Evolutionary conservation across 176 grass and related monocot genomes (phyloP).

Genomic region (sorghum (Sorghum bicolor)): DNA sequence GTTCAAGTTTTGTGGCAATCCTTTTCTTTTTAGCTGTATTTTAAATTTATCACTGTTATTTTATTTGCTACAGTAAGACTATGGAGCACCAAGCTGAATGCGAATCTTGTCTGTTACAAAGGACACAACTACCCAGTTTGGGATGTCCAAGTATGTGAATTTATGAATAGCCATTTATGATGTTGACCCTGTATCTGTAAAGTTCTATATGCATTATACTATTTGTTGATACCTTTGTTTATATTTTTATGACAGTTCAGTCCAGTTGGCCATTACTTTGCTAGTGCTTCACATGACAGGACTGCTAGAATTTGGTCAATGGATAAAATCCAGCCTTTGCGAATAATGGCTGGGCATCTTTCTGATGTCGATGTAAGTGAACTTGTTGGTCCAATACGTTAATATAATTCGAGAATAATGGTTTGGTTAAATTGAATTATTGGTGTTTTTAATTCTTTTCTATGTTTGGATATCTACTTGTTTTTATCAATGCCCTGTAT

Average conservation of each 20-base stretch:
- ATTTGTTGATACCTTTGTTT: conserved; percentile 20
- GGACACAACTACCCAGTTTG: conserved; percentile 98
- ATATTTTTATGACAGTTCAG: conserved; percentile 66
- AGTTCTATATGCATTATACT: neutral
- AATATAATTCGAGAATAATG: neutral
- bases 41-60: neutral
- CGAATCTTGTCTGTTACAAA: conserved; percentile 96
- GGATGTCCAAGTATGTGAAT: conserved; percentile 84
- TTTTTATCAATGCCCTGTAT: conserved; percentile 15
- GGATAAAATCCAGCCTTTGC: conserved; percentile 95
- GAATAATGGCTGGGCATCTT: conserved; percentile 95
- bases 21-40: conserved; percentile 5
- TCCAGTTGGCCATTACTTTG: conserved; percentile 96
- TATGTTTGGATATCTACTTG: conserved; percentile 19
- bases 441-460: neutral
- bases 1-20: conserved; percentile 14
- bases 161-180: conserved; percentile 16
- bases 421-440: neutral
- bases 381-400: neutral
- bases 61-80: conserved; percentile 71
- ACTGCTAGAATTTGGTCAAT: conserved; percentile 98
- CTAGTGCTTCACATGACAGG: conserved; percentile 94
- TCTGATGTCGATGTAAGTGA: conserved; percentile 97
- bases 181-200: neutral
- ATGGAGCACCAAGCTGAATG: conserved; percentile 91